A percentile compares a stretch with the other conserved stretches of the same genome.
Conservation (phyloP, 306 rosid genomes). For the Spatholobus suberectus region DNA sequence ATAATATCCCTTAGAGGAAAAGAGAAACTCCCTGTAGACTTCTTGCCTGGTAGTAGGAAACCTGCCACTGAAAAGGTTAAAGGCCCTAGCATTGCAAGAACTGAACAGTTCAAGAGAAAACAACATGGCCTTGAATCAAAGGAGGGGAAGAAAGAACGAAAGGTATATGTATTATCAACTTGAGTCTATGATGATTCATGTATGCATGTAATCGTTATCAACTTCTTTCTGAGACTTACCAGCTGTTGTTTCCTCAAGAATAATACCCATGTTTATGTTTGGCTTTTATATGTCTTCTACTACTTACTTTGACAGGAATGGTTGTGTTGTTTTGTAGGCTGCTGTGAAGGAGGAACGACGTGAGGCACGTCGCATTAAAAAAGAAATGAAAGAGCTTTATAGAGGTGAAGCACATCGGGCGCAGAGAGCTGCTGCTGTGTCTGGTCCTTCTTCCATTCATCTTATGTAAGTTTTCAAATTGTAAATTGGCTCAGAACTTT, state of each 20-base stretch:
- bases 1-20: constrained; percentile 78
- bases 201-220: background rate
- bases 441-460: constrained; percentile 82
- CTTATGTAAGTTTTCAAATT: constrained; percentile 59
- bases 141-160: constrained; percentile 90
- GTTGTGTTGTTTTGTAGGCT: constrained; percentile 48
- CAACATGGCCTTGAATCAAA: constrained; percentile 77
- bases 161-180: constrained; percentile 54
- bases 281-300: background rate
- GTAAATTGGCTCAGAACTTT: background rate
- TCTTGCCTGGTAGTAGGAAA: constrained; percentile 67
- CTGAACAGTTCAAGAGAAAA: constrained; percentile 70
- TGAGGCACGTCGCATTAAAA: constrained; percentile 79
- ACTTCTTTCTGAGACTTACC: background rate
- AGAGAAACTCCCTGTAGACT: constrained; percentile 80
- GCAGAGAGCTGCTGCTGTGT: constrained; percentile 79
- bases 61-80: constrained; percentile 58
- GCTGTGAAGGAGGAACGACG: constrained; percentile 89
- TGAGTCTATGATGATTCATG: constrained; percentile 17
- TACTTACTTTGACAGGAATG: background rate
- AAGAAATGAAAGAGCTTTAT: constrained; percentile 84
- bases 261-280: background rate
- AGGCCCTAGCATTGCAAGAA: constrained; percentile 45
- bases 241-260: background rate
- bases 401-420: constrained; percentile 78